Evolutionary conservation across 2,329 filamentous ascomycete species (phyloP).

Genomic region (Fusarium abutilonis): DNA sequence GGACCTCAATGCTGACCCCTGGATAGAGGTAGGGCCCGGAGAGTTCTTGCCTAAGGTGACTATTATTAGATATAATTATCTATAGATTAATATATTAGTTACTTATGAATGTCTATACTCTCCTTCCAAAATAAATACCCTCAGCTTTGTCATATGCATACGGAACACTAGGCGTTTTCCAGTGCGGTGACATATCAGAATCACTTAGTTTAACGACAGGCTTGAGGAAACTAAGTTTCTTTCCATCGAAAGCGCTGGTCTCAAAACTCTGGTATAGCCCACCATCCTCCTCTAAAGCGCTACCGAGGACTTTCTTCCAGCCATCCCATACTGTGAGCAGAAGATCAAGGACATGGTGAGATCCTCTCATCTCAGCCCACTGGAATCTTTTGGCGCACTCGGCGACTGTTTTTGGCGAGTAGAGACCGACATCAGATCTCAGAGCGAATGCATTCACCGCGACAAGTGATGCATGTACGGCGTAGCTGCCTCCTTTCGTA

Average conservation of each 20-base stretch:
- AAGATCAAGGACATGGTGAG: conserved; percentile 22
- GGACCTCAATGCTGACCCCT: too few relatives aligned
- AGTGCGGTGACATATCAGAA: background rate
- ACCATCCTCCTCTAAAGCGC: background rate
- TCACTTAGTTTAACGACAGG: conserved; percentile 10
- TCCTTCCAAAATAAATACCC: conserved; percentile 1
- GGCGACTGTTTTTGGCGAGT: conserved; percentile 8
- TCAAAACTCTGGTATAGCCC: conserved; percentile 17
- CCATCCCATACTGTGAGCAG: conserved; percentile 20
- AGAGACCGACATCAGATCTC: conserved; percentile 3
- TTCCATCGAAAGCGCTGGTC: conserved; percentile 13
- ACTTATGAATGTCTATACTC: too few relatives aligned
- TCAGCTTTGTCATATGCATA: conserved; percentile 23
- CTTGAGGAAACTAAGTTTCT: conserved; percentile 18
- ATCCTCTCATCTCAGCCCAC: conserved; percentile 23
- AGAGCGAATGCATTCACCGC: conserved; percentile 18
- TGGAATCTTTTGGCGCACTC: conserved; percentile 18
- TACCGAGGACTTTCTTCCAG: conserved; percentile 12
- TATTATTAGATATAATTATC: too few relatives aligned
- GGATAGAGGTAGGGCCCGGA: too few relatives aligned
- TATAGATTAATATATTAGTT: too few relatives aligned
- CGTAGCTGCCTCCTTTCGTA: conserved; percentile 25
- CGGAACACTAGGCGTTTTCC: conserved; percentile 24
- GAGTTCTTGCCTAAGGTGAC: too few relatives aligned
- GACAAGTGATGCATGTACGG: conserved; percentile 10